Conservation (phyloP, 1,284 basidiomycete genomes). For the Ustilago bromivora region DNA sequence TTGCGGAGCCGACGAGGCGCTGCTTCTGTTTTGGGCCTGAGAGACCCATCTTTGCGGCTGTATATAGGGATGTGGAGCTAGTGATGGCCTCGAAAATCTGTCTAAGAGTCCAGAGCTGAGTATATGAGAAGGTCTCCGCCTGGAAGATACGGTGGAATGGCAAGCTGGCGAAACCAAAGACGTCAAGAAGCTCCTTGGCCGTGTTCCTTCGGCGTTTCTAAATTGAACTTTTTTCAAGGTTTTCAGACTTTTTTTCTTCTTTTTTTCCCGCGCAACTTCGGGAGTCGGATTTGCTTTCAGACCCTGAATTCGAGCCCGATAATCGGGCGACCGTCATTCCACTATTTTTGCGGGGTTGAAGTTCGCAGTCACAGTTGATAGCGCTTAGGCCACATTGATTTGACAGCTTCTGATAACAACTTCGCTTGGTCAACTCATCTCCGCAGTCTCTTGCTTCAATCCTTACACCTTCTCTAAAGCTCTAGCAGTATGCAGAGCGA, state of each 20-base stretch:
- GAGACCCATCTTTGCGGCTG: conserved; percentile 57
- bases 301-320: conserved; percentile 19
- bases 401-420: background rate
- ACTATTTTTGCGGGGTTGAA: conserved; percentile 13
- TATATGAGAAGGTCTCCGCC: no score
- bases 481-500: background rate
- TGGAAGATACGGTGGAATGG: background rate
- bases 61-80: background rate
- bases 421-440: background rate
- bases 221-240: conserved; percentile 18
- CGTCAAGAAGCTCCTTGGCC: background rate
- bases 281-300: conserved; percentile 18
- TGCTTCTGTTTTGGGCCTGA: conserved; percentile 65
- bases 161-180: background rate
- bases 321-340: conserved; percentile 16
- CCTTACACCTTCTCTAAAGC: background rate
- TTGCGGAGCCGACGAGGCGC: conserved; percentile 64
- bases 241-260: background rate
- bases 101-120: no score
- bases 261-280: conserved; percentile 13
- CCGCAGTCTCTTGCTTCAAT: background rate
- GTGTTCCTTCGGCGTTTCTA: conserved; percentile 3
- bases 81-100: no score
- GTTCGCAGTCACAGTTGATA: background rate
- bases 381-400: conserved; percentile 9